Percentiles rank a stretch among this genome's conserved stretches.
Evolutionary conservation across 495 filamentous ascomycete species (phyloP).

Genomic region (Xylaria venustula): DNA sequence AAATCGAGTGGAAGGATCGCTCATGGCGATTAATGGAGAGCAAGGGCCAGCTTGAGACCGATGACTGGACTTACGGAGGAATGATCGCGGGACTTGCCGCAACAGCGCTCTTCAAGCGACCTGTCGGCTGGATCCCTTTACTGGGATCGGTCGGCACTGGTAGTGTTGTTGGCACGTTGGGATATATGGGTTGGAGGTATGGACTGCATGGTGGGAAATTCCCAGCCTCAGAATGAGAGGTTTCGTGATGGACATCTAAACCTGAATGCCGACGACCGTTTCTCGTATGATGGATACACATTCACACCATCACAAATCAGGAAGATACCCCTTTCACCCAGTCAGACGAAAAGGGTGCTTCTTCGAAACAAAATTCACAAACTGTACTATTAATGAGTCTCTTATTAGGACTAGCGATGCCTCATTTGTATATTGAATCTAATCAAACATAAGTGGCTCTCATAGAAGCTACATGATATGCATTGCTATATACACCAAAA

Average conservation of each 20-base stretch:
- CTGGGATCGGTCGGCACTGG: conserved; percentile 41
- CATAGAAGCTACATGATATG: no score
- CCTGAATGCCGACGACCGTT: not conserved
- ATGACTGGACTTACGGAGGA: conserved; percentile 49
- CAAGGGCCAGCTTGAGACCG: conserved; percentile 49
- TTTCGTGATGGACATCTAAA: not conserved
- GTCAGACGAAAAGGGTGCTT: no score
- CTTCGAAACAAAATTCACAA: no score
- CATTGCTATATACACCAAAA: no score
- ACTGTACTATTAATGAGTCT: no score
- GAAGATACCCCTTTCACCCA: no score
- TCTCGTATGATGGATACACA: no score
- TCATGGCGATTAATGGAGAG: conserved; percentile 58
- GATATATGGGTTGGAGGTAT: conserved; percentile 40
- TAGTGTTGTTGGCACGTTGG: conserved; percentile 36
- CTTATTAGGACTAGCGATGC: no score
- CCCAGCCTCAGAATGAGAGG: not conserved
- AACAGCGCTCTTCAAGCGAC: conserved; percentile 19
- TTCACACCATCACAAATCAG: no score
- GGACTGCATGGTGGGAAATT: conserved; percentile 33
- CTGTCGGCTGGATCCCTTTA: conserved; percentile 31
- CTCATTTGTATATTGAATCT: no score
- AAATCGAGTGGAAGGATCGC: conserved; percentile 64
- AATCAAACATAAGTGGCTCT: no score
- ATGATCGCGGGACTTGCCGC: conserved; percentile 33